Conservation (phyloP, 495 filamentous ascomycete species). For the Acidomyces sp. region DNA sequence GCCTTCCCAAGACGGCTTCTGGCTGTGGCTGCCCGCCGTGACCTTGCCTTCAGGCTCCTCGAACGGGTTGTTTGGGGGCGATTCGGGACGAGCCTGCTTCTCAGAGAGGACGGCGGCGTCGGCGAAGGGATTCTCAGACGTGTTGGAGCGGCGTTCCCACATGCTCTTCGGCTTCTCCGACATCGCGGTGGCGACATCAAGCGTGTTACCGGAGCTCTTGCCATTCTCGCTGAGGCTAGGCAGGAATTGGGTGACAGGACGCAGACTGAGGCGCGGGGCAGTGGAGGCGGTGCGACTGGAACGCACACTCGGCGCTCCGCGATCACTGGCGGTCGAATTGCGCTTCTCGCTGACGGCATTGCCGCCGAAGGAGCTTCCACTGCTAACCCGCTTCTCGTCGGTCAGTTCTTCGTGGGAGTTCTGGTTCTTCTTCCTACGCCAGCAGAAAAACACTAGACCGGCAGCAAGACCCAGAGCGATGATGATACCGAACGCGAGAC, state of each 20-base stretch:
- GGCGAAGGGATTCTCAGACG: constrained; percentile 34
- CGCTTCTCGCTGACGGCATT: constrained; percentile 7
- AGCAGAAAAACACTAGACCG: constrained; percentile 49
- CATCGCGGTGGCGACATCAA: constrained; percentile 10
- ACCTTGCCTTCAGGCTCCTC: constrained; percentile 12
- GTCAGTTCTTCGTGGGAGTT: constrained; percentile 30
- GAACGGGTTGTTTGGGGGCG: constrained; percentile 17
- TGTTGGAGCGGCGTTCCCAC: constrained; percentile 28
- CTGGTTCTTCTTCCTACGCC: constrained; percentile 49
- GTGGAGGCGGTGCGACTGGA: constrained; percentile 36
- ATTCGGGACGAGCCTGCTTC: constrained; percentile 3
- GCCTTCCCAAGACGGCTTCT: constrained; percentile 5
- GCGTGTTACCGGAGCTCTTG: constrained; percentile 29
- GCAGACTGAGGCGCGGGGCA: constrained; percentile 67
- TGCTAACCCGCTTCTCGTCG: constrained; percentile 47
- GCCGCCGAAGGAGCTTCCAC: constrained; percentile 20
- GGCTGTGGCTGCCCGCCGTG: constrained; percentile 16
- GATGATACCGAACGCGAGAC: constrained; percentile 67
- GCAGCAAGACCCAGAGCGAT: constrained; percentile 49
- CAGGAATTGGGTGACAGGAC: constrained; percentile 77
- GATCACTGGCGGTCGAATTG: constrained; percentile 28
- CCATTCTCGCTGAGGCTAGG: constrained; percentile 41
- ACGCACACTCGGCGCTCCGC: constrained; percentile 30
- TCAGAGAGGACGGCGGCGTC: constrained; percentile 19
- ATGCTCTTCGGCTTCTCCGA: constrained; percentile 28